These are phyloP conservation scores for Yarrowia deformans DNA, from an alignment of 805 yeast species.

Conservation along the genomic window DNA sequence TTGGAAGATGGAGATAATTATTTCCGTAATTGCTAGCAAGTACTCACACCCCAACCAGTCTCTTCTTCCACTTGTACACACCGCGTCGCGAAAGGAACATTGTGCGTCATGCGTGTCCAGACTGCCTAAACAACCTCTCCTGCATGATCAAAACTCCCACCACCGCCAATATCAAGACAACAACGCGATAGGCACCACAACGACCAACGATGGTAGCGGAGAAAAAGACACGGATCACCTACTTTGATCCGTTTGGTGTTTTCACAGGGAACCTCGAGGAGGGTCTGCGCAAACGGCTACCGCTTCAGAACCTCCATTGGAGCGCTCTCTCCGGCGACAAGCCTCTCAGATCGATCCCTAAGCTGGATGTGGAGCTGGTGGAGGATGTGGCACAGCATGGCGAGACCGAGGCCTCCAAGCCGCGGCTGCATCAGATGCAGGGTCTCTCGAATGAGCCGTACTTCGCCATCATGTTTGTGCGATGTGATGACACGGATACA, in stretches of 20 bases:
- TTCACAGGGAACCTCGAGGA: constrained; percentile 50
- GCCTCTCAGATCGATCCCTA: constrained; percentile 69
- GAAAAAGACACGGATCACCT: constrained; percentile 56
- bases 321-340: constrained; percentile 54
- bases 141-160: constrained; percentile 32
- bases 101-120: constrained; percentile 6
- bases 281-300: constrained; percentile 58
- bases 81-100: constrained; percentile 5
- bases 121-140: constrained; percentile 4
- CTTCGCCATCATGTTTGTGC: constrained; percentile 71
- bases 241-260: constrained; percentile 76
- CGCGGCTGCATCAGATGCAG: constrained; percentile 51
- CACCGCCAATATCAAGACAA: constrained; percentile 36
- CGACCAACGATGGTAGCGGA: constrained; percentile 40
- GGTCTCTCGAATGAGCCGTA: constrained; percentile 59
- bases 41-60: neutral
- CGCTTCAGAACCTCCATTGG: constrained; percentile 77
- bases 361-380: constrained; percentile 59
- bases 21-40: neutral
- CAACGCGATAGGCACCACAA: constrained; percentile 12
- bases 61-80: neutral
- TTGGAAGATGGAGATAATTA: neutral
- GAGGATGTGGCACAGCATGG: constrained; percentile 61
- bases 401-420: constrained; percentile 42
- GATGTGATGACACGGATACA: constrained; percentile 70